These are phyloP conservation scores for Annulohypoxylon truncatum DNA, from an alignment of 2,329 filamentous ascomycete species.

Conservation along the genomic window DNA sequence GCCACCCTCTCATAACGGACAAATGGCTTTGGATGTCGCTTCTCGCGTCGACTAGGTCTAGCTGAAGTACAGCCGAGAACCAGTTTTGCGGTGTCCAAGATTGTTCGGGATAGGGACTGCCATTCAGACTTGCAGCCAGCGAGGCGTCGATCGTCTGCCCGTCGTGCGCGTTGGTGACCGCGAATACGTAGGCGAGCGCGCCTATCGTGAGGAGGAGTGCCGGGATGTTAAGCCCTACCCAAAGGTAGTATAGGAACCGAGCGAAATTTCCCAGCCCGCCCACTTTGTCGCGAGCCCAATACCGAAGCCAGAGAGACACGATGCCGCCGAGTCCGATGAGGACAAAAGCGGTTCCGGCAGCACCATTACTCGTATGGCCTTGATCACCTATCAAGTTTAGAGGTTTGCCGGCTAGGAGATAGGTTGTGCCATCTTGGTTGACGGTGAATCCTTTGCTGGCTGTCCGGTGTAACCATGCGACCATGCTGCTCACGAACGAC, in stretches of 20 bases:
- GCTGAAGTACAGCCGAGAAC: conserved; percentile 51
- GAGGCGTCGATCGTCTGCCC: conserved; percentile 50
- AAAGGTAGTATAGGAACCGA: conserved; percentile 49
- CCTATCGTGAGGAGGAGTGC: conserved; percentile 52
- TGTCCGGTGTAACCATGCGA: conserved; percentile 53
- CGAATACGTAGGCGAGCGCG: conserved; percentile 54
- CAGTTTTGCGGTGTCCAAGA: conserved; percentile 56
- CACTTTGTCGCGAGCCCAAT: conserved; percentile 40
- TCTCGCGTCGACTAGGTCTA: conserved; percentile 46
- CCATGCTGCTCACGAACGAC: conserved; percentile 53
- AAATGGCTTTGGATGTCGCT: conserved; percentile 46
- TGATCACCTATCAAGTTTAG: conserved; percentile 53
- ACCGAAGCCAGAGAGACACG: conserved; percentile 48
- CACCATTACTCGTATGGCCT: conserved; percentile 57
- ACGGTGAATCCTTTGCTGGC: conserved; percentile 48
- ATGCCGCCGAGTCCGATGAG: conserved; percentile 51
- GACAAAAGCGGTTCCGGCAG: conserved; percentile 53
- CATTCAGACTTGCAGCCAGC: conserved; percentile 40
- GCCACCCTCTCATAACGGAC: conserved; percentile 51
- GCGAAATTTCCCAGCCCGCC: conserved; percentile 15
- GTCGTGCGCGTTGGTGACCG: conserved; percentile 46
- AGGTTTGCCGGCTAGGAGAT: conserved; percentile 49
- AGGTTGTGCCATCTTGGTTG: conserved; percentile 37
- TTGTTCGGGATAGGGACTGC: conserved; percentile 47
- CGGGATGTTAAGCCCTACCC: conserved; percentile 51